Evolutionary conservation across 805 yeast genomes (phyloP).

Genomic region (Candida adriatica): DNA sequence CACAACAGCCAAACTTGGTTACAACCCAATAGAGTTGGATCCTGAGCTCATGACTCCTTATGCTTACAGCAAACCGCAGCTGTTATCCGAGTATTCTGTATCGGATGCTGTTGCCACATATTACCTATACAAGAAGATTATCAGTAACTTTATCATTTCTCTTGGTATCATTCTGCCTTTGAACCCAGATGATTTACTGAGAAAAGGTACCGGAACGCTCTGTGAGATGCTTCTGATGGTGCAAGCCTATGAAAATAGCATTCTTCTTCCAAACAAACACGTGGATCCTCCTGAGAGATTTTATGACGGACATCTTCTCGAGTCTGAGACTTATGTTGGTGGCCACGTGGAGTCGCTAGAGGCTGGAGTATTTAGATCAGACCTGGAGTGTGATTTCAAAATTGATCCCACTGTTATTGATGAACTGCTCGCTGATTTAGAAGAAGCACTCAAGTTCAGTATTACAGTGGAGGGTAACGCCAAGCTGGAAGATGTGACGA

Average conservation of each 20-base stretch:
- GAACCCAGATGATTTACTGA: slow-evolving; percentile 90
- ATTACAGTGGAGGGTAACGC: slow-evolving; percentile 75
- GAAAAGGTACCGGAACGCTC: slow-evolving; percentile 97
- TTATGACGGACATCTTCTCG: slow-evolving; percentile 88
- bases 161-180: slow-evolving; percentile 92
- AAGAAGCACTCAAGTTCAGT: slow-evolving; percentile 72
- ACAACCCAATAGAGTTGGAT: slow-evolving; percentile 92
- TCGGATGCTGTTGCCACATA: slow-evolving; percentile 99
- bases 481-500: slow-evolving; percentile 68
- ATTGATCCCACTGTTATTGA: slow-evolving; percentile 81
- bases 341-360: slow-evolving; percentile 98
- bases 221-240: slow-evolving; percentile 98
- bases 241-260: slow-evolving; percentile 76
- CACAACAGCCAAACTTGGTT: slow-evolving; percentile 90
- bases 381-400: slow-evolving; percentile 65
- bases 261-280: slow-evolving; percentile 88
- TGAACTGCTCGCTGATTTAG: slow-evolving; percentile 66
- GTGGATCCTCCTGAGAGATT: slow-evolving; percentile 91
- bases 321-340: slow-evolving; percentile 96
- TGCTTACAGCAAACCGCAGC: slow-evolving; percentile 90
- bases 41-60: slow-evolving; percentile 98
- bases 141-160: slow-evolving; percentile 94
- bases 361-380: slow-evolving; percentile 96
- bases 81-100: slow-evolving; percentile 91
- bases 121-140: slow-evolving; percentile 91